A percentile compares a stretch with the other conserved stretches of the same genome.
Conservation (phyloP, 345 rosid genomes). For the Noccaea bulbosa region DNA sequence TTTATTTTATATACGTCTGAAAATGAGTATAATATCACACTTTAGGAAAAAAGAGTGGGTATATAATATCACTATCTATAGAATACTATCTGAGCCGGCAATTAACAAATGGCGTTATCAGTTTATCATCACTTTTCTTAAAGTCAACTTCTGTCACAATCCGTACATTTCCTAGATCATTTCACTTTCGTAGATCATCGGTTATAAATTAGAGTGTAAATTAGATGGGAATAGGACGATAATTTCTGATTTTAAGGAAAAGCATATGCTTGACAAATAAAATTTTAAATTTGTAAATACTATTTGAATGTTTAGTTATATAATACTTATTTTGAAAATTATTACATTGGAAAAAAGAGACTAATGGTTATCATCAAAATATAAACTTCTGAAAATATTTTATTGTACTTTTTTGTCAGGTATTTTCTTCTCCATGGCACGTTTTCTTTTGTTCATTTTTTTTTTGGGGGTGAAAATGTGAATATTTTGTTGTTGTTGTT, state of each 20-base stretch:
- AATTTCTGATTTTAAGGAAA: background rate
- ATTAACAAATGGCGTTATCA: slow-evolving; percentile 26
- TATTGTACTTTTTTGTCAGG: background rate
- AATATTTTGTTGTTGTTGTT: too few species aligned
- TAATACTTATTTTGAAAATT: background rate
- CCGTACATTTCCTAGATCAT: slow-evolving; percentile 1
- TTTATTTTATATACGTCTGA: slow-evolving; percentile 15
- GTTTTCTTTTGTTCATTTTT: background rate
- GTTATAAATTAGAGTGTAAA: background rate
- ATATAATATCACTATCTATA: slow-evolving; percentile 15
- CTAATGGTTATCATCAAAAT: background rate
- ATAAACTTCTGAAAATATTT: background rate
- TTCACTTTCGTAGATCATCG: background rate
- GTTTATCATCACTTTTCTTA: slow-evolving; percentile 18
- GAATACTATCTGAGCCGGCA: slow-evolving; percentile 23
- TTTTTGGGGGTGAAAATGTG: too few species aligned
- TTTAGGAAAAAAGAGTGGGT: too few species aligned
- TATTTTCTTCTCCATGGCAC: background rate
- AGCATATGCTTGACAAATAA: background rate
- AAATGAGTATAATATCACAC: background rate
- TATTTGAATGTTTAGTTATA: background rate
- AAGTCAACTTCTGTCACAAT: slow-evolving; percentile 36
- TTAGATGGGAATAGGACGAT: background rate
- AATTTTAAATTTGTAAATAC: background rate
- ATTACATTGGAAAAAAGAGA: background rate